Evolutionary conservation across 2,329 filamentous ascomycete species (phyloP).

Genomic region (Helicocarpus griseus): DNA sequence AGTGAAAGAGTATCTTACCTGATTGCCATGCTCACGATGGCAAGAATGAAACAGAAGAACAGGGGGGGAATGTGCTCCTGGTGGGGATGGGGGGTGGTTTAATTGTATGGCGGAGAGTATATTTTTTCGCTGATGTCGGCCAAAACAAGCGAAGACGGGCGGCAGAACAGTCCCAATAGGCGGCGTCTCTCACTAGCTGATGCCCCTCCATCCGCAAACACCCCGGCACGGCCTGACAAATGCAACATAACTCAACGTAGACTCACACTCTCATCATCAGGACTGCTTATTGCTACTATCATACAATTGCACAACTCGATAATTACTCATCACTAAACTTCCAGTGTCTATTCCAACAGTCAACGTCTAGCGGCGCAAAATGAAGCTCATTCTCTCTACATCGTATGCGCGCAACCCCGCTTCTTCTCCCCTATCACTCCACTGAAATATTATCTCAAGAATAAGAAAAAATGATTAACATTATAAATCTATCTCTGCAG

Average conservation of each 20-base stretch:
- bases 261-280: neutral
- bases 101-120: neutral
- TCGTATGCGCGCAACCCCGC: constrained; percentile 48
- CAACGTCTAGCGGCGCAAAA: constrained; percentile 37
- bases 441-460: too few species aligned
- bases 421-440: neutral
- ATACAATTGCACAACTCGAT: neutral
- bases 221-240: too few species aligned
- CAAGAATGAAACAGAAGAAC: constrained; percentile 6
- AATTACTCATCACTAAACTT: neutral
- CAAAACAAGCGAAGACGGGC: neutral
- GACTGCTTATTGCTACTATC: neutral
- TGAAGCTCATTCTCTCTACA: constrained; percentile 76
- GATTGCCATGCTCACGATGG: constrained; percentile 40
- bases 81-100: neutral
- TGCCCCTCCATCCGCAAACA: too few species aligned
- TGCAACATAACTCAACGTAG: too few species aligned
- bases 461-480: neutral
- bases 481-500: constrained; percentile 28
- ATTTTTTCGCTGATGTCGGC: neutral
- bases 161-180: too few species aligned
- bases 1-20: constrained; percentile 32
- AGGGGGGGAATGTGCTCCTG: neutral
- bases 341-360: neutral
- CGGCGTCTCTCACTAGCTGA: too few species aligned